Base-by-base conservation (phyloP, 495 filamentous ascomycete species). In the Trichoderma erinaceum region DNA sequence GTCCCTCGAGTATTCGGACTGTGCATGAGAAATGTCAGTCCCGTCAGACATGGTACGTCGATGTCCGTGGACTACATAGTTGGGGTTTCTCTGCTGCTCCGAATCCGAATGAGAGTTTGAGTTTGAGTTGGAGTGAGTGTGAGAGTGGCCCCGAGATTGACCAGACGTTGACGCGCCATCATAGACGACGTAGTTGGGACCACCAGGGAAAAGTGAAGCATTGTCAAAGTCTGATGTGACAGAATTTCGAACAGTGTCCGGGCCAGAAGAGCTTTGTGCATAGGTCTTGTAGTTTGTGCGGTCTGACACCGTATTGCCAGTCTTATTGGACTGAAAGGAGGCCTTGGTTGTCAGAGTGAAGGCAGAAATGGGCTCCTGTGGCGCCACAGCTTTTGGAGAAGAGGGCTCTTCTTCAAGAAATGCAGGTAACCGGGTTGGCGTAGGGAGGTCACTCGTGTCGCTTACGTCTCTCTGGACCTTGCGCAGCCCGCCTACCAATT, bases 241-340 rank as follows among this genome's bases (percentile, higher is more conserved):
- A 25, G 56, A 61, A 21, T 25, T 25, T 1, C 56, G 56, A 18
- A 61, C 56, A 61, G 56, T 61, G 27, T 61, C 56, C 56, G 56
- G 56, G 25, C 18, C 50, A 58, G 76, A 75, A 67, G 76, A 77
- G 46, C 74, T 78, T 69, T 74, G 74, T 65, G 79, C 78, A 69
- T 83, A 81, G 32, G 84, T 76, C 71, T 82, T 83, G 79, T 84
- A 85, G 73, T 86, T 86, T 18, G 82, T 76, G 11, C 73, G 81
- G 64, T 84, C 83, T 48, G 83, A 84, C 23, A 78, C 73, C 11
- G 80, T 82, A 41, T 82, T 80, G 66, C 72, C 71, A 18, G 76
- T 79, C 61, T 75, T 69, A 13, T 75, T 74, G 15, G 82, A 82
- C 41, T 74, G 71, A 66, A 85, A 85, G 7, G 83, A 85, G 0